Conservation (phyloP, 2,329 filamentous ascomycete genomes). For the Fragosphaeria purpurea region DNA sequence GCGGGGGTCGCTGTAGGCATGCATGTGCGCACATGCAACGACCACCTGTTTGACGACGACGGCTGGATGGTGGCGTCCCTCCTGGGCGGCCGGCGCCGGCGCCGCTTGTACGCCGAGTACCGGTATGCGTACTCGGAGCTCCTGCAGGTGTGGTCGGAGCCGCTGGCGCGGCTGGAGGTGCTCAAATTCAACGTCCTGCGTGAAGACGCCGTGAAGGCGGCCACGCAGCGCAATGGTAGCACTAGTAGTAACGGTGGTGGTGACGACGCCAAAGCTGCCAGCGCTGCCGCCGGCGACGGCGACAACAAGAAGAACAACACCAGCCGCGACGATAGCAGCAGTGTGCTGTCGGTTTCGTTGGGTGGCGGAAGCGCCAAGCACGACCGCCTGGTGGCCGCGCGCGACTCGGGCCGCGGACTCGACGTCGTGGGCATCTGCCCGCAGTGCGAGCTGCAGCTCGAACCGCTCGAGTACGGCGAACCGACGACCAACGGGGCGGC, state of each 20-base stretch:
- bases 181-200: slow-evolving; percentile 59
- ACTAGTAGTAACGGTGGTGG: too few species aligned
- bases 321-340: slow-evolving; percentile 23
- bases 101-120: slow-evolving; percentile 45
- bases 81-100: slow-evolving; percentile 38
- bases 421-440: slow-evolving; percentile 55
- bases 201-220: slow-evolving; percentile 28
- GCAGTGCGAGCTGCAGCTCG: slow-evolving; percentile 51
- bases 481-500: slow-evolving; percentile 9
- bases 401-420: slow-evolving; percentile 45
- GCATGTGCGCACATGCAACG: slow-evolving; percentile 47
- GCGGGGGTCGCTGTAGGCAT: slow-evolving; percentile 37
- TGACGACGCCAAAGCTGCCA: not conserved
- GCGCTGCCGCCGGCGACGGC: slow-evolving; percentile 14
- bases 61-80: slow-evolving; percentile 52
- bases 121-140: slow-evolving; percentile 59
- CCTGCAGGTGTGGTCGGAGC: slow-evolving; percentile 56
- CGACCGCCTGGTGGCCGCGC: slow-evolving; percentile 39
- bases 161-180: slow-evolving; percentile 53
- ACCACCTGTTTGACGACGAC: slow-evolving; percentile 58
- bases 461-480: slow-evolving; percentile 39
- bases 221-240: not conserved
- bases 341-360: slow-evolving; percentile 13
- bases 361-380: slow-evolving; percentile 30
- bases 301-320: slow-evolving; percentile 25